Percentiles rank a stretch among this genome's conserved stretches.
Evolutionary conservation across 305 asterid genomes (phyloP).

Genomic region (Coffea humblotiana): DNA sequence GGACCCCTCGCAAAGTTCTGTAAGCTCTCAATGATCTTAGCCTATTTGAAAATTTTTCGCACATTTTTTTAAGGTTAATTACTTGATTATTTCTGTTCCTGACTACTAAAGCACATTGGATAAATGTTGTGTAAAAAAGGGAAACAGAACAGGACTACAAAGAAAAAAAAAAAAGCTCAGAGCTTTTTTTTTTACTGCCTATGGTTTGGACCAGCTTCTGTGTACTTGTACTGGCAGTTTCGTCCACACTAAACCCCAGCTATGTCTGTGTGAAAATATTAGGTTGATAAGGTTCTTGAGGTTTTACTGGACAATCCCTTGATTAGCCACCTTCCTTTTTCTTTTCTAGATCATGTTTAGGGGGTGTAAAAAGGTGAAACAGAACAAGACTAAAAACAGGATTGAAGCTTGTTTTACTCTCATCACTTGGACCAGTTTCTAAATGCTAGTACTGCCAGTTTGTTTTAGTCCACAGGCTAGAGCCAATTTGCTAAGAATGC

Average conservation of each 20-base stretch:
- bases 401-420: neutral
- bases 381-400: no score
- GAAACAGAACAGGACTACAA: neutral
- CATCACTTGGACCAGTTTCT: neutral
- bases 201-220: neutral
- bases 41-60: neutral
- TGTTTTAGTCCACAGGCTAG: neutral
- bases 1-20: constrained; percentile 93
- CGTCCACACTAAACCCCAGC: neutral
- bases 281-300: no score
- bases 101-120: neutral
- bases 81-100: neutral
- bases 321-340: no score
- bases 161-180: no score
- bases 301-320: no score
- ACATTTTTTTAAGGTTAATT: neutral
- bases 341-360: no score
- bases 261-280: no score
- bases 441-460: neutral
- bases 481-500: neutral
- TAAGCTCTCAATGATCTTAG: constrained; percentile 40
- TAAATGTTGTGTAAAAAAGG: no score
- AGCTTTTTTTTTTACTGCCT: neutral
- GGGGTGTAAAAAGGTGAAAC: no score
- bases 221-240: neutral